Percentiles rank a stretch among this genome's conserved stretches.
Conservation (phyloP, 2,329 filamentous ascomycete genomes). For the Ophiocordyceps camponoti-floridani region DNA sequence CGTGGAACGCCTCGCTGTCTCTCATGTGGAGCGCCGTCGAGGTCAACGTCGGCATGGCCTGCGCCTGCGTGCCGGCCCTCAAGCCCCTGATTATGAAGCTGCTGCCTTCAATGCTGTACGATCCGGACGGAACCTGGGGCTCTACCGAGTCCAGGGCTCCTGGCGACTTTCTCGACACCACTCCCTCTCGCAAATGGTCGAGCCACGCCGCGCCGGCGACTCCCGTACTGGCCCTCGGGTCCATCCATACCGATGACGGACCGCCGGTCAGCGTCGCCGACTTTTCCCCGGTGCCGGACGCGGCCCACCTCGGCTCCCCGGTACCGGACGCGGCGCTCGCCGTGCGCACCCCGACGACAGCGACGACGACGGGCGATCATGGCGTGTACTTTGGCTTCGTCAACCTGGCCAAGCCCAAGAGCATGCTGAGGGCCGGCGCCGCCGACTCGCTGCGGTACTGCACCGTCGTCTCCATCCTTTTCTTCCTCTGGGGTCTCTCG, state of each 20-base stretch:
- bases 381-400: conserved; percentile 60
- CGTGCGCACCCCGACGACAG: conserved; percentile 15
- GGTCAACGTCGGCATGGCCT: conserved; percentile 79
- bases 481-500: conserved; percentile 80
- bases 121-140: conserved; percentile 24
- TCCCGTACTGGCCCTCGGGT: background rate
- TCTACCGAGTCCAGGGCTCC: conserved; percentile 9
- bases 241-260: conserved; percentile 6
- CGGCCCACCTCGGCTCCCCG: conserved; percentile 3
- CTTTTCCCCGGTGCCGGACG: conserved; percentile 26
- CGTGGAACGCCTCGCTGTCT: conserved; percentile 64
- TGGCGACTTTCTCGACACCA: conserved; percentile 11
- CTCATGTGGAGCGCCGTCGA: conserved; percentile 93
- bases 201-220: background rate
- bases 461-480: conserved; percentile 59
- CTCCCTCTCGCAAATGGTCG: conserved; percentile 6
- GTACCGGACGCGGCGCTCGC: conserved; percentile 1
- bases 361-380: conserved; percentile 20
- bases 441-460: conserved; percentile 55
- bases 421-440: conserved; percentile 46
- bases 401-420: conserved; percentile 50
- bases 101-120: conserved; percentile 36
- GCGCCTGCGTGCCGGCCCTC: conserved; percentile 78
- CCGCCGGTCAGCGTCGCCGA: conserved; percentile 20
- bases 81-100: conserved; percentile 64